These are phyloP conservation scores for Aspergillus uvarum DNA, from an alignment of 2,329 filamentous ascomycete genomes.

Conservation along the genomic window DNA sequence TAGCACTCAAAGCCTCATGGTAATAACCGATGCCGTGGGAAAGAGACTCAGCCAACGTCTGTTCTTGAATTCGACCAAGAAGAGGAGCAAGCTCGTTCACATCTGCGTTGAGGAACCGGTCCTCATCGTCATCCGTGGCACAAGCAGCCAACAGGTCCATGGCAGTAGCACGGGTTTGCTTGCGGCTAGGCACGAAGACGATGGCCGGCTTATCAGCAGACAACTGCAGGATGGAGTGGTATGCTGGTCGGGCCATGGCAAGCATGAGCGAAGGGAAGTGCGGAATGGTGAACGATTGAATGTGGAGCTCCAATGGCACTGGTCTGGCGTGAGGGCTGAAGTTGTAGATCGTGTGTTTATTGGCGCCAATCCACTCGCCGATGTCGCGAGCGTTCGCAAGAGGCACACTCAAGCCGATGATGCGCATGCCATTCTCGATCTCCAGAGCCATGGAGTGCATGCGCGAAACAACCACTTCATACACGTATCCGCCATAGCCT, in stretches of 20 bases:
- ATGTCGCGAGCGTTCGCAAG: conserved; percentile 90
- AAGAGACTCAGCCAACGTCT: conserved; percentile 81
- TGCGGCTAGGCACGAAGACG: conserved; percentile 88
- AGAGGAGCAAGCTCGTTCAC: conserved; percentile 78
- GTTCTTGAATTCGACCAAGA: conserved; percentile 79
- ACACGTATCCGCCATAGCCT: conserved; percentile 80
- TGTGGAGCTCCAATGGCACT: conserved; percentile 85
- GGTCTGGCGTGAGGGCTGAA: conserved; percentile 91
- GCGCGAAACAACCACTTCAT: conserved; percentile 94
- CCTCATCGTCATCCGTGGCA: conserved; percentile 84
- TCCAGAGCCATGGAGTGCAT: conserved; percentile 96
- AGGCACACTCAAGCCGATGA: conserved; percentile 86
- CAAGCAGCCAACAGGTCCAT: conserved; percentile 85
- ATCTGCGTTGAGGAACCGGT: conserved; percentile 86
- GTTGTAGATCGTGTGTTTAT: conserved; percentile 98
- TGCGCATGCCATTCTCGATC: conserved; percentile 78
- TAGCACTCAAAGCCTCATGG: conserved; percentile 85
- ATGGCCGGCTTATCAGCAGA: conserved; percentile 87
- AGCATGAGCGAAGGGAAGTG: conserved; percentile 98
- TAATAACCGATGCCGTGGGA: conserved; percentile 96
- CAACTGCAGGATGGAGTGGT: conserved; percentile 82
- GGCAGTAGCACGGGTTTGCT: conserved; percentile 85
- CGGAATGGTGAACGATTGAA: conserved; percentile 92
- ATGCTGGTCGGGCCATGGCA: conserved; percentile 94
- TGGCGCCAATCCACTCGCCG: conserved; percentile 96